These are phyloP conservation scores for Diaporthe sp. DNA, from an alignment of 2,329 filamentous ascomycete species.

Conservation along the genomic window DNA sequence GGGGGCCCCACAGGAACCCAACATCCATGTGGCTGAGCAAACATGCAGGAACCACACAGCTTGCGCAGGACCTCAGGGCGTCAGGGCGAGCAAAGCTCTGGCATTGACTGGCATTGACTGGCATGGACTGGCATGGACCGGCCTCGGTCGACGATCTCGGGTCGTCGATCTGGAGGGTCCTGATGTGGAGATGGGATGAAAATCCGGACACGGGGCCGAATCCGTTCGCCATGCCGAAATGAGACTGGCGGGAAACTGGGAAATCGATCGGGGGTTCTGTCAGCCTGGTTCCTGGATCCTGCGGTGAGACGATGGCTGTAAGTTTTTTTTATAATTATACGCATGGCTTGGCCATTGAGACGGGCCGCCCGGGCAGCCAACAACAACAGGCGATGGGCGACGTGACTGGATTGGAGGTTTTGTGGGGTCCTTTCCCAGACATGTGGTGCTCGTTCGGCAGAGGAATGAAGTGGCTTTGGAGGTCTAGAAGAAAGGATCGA, in stretches of 20 bases:
- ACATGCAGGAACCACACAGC: neutral
- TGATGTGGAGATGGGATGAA: slow-evolving; percentile 1
- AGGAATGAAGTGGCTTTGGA: slow-evolving; percentile 18
- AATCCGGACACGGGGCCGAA: slow-evolving; percentile 21
- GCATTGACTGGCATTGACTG: no score
- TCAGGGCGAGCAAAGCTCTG: no score
- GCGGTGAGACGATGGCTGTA: neutral
- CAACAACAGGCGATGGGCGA: neutral
- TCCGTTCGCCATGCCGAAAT: slow-evolving; percentile 17
- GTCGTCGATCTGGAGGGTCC: slow-evolving; percentile 18
- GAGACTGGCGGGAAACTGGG: neutral
- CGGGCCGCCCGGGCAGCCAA: slow-evolving; percentile 9
- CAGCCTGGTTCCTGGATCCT: slow-evolving; percentile 10
- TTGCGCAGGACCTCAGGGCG: neutral
- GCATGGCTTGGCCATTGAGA: slow-evolving; percentile 8
- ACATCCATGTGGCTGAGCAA: slow-evolving; percentile 14
- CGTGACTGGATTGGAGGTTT: neutral
- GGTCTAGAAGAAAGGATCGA: slow-evolving; percentile 33
- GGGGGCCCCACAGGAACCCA: neutral
- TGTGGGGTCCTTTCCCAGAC: neutral
- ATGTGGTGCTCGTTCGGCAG: slow-evolving; percentile 11
- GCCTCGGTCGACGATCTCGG: slow-evolving; percentile 13
- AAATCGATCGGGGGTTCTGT: neutral
- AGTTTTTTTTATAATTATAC: neutral
- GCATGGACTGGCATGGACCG: no score